Evolutionary conservation across 2,329 filamentous ascomycete species (phyloP), one percentile per base, ranked within the genome.

Genomic region (Emmonsiellopsis sp.): DNA sequence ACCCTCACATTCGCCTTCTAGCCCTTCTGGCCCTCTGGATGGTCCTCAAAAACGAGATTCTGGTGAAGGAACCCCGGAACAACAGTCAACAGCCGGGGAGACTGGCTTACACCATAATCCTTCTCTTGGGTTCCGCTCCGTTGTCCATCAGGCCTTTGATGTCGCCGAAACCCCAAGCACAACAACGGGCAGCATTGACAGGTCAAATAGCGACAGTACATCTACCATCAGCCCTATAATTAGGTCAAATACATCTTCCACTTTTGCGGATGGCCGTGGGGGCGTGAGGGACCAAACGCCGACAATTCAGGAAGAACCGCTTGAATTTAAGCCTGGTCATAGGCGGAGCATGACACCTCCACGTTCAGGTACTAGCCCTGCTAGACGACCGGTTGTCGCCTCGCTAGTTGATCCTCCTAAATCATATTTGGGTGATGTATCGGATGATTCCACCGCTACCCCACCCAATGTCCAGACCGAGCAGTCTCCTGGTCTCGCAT

Each of bases 71-170:
- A 52, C 42, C 7, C 49, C 57, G 40, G 51, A 61, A 51, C 42
- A 37, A 39, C 55, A 42, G 58, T 60, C 21, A 56, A 62, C 31
- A 57, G 59, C 55, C 17, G 51, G 57, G 33, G 58, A 64, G 39
- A 53, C 63, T 42, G 58, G 64, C 42, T 64, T 81, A n/a, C 73
- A 76, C 6, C 77, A 78, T 57, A 75, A 79, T 56, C 71, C 75
- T 3, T 81, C 79, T 2, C 57, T 75, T 14, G 79, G 80, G n/a
- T 82, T 81, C 61, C 70, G 69, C 37, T 79, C 81, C 1, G 78
- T 81, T 11, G 83, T 86, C 3, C 74, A 85, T 59, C 79, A 84
- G 63, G 83, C 83, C 13, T 86, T 86, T 61, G 82, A 85, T 61
- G 73, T 76, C 45, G 72, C 69, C 31, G 76, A 82, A 56, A 79